Evolutionary conservation across 2,329 filamentous ascomycete genomes (phyloP).

Genomic region (Chaetothyriales sp.): DNA sequence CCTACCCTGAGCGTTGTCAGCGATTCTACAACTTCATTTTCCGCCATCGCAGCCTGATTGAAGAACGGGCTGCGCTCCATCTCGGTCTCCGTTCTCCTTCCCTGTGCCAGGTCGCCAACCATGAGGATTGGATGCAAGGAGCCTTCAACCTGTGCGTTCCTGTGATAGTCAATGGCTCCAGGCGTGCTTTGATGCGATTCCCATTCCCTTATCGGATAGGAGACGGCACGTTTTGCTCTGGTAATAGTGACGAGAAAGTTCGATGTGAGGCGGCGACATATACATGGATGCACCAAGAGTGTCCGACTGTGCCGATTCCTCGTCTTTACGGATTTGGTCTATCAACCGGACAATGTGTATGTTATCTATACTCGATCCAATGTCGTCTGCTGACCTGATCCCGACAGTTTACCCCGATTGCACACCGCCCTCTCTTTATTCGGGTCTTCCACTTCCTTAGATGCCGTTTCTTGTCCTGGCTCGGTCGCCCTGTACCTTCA

Average conservation of each 20-base stretch:
- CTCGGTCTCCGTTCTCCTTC: constrained; percentile 3
- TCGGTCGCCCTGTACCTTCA: too few relatives aligned
- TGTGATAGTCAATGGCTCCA: constrained; percentile 8
- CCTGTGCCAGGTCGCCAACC: constrained; percentile 13
- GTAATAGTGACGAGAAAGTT: constrained; percentile 20
- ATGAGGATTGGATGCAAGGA: constrained; percentile 17
- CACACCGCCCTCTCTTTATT: too few relatives aligned
- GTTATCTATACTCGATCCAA: too few relatives aligned
- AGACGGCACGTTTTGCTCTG: constrained; percentile 12
- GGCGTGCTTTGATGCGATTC: constrained; percentile 13
- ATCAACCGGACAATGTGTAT: too few relatives aligned
- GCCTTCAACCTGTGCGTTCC: constrained; percentile 21
- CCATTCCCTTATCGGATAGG: constrained; percentile 18
- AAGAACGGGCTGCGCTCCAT: constrained; percentile 5
- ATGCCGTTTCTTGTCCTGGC: too few relatives aligned
- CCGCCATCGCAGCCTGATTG: too few relatives aligned
- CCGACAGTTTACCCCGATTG: too few relatives aligned
- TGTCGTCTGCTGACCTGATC: too few relatives aligned
- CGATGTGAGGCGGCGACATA: constrained; percentile 19
- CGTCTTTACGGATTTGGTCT: constrained; percentile 17
- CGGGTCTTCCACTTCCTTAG: too few relatives aligned
- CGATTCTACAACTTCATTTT: too few relatives aligned
- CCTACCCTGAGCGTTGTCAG: too few relatives aligned
- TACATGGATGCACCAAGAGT: constrained; percentile 19
- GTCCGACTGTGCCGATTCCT: constrained; percentile 18